Conservation (phyloP, 768 basidiomycete genomes). For the Pisolithus microcarpus region DNA sequence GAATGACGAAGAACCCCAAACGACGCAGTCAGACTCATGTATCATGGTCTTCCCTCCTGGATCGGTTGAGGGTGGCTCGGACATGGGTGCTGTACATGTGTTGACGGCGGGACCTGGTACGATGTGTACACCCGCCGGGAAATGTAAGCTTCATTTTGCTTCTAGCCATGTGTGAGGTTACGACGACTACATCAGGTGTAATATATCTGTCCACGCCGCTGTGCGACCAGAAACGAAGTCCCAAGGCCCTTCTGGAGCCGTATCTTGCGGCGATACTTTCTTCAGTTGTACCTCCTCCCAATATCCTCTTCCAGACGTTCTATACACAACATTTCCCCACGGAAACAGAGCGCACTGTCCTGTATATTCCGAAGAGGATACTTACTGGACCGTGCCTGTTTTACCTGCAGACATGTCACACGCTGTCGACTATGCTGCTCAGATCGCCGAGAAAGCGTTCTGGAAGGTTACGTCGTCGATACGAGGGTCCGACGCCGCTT, state of each 20-base stretch:
- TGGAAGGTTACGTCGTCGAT: conserved; percentile 28
- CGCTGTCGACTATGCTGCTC: conserved; percentile 48
- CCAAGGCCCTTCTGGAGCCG: conserved; percentile 40
- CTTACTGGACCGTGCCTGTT: conserved; percentile 18
- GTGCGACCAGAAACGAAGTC: conserved; percentile 12
- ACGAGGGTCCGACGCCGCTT: background rate
- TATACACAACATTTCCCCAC: conserved; percentile 41
- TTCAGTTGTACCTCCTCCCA: conserved; percentile 8
- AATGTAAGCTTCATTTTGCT: conserved; percentile 38
- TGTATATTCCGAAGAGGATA: conserved; percentile 1
- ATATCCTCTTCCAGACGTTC: conserved; percentile 46
- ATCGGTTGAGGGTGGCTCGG: conserved; percentile 42
- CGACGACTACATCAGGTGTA: conserved; percentile 39
- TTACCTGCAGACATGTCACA: conserved; percentile 38
- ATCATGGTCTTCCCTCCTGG: conserved; percentile 72
- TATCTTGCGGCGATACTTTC: conserved; percentile 48
- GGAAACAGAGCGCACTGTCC: background rate
- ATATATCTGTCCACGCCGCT: conserved; percentile 52
- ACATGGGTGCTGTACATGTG: conserved; percentile 46
- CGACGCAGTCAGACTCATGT: conserved; percentile 46
- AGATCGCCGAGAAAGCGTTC: conserved; percentile 52
- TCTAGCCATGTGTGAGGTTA: background rate
- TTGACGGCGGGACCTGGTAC: conserved; percentile 68
- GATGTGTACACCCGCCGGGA: conserved; percentile 64
- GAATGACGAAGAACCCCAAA: conserved; percentile 6